These are phyloP conservation scores for Rhodamnia argentea DNA, from an alignment of 345 rosid genomes.

Conservation along the genomic window DNA sequence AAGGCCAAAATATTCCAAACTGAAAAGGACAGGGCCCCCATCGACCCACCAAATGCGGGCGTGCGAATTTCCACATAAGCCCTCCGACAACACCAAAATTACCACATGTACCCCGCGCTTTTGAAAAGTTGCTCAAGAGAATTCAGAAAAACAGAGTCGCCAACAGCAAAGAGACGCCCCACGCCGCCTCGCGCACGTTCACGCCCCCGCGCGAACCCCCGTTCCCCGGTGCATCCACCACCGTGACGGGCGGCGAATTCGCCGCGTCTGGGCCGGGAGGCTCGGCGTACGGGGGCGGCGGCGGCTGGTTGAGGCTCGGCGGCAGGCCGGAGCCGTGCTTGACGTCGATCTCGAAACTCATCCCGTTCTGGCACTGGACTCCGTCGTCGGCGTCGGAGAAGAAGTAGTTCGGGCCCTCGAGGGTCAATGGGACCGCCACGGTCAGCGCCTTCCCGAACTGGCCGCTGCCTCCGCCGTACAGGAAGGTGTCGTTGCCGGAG, in stretches of 20 bases:
- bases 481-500: slow-evolving; percentile 22
- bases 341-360: slow-evolving; percentile 52
- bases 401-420: slow-evolving; percentile 37
- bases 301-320: slow-evolving; percentile 59
- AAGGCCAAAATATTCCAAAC: background rate
- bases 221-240: slow-evolving; percentile 6
- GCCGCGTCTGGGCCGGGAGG: slow-evolving; percentile 29
- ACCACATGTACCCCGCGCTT: background rate
- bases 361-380: slow-evolving; percentile 37
- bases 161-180: slow-evolving; percentile 3
- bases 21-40: background rate
- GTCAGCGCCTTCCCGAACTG: slow-evolving; percentile 19
- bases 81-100: background rate
- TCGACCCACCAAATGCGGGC: background rate
- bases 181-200: background rate
- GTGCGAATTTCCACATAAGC: background rate
- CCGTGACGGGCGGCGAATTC: slow-evolving; percentile 21
- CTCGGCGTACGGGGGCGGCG: slow-evolving; percentile 45
- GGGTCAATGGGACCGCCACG: slow-evolving; percentile 37
- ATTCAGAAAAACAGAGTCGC: background rate
- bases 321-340: slow-evolving; percentile 51
- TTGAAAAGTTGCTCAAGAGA: background rate
- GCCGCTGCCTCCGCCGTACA: slow-evolving; percentile 27
- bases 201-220: slow-evolving; percentile 1
- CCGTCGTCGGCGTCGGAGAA: slow-evolving; percentile 50